Percentiles rank a stretch among this genome's conserved stretches.
Conservation (phyloP, 495 filamentous ascomycete genomes). For the Xanthoparmelia taractica region DNA sequence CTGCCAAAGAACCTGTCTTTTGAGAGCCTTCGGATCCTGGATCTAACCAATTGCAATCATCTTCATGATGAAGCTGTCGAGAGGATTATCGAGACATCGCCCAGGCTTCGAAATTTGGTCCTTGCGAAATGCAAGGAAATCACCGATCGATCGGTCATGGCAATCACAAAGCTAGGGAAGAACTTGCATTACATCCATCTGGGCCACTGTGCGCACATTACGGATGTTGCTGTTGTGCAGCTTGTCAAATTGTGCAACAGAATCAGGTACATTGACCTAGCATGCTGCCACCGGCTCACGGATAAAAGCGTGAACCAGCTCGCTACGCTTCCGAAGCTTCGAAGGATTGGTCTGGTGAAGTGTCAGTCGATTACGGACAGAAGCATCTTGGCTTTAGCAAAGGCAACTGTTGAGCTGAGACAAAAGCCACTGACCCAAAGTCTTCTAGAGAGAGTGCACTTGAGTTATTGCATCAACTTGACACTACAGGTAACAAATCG, state of each 20-base stretch:
- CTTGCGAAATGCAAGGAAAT: slow-evolving; percentile 89
- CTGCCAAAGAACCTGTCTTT: slow-evolving; percentile 62
- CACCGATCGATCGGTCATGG: slow-evolving; percentile 78
- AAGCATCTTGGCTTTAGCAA: slow-evolving; percentile 77
- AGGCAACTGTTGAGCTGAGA: slow-evolving; percentile 37
- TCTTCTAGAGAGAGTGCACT: slow-evolving; percentile 82
- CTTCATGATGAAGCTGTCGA: slow-evolving; percentile 80
- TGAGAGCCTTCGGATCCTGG: slow-evolving; percentile 85
- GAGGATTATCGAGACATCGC: slow-evolving; percentile 76
- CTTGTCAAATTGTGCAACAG: slow-evolving; percentile 82
- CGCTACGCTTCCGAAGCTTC: slow-evolving; percentile 81
- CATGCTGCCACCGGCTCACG: slow-evolving; percentile 86
- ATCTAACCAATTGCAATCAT: slow-evolving; percentile 78
- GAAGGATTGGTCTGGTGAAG: slow-evolving; percentile 92
- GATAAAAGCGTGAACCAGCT: slow-evolving; percentile 79
- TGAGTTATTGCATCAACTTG: slow-evolving; percentile 87
- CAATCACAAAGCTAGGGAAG: slow-evolving; percentile 84
- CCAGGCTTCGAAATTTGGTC: slow-evolving; percentile 83
- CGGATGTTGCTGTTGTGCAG: slow-evolving; percentile 73
- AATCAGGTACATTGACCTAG: slow-evolving; percentile 94
- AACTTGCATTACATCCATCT: slow-evolving; percentile 95
- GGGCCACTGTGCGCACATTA: slow-evolving; percentile 87
- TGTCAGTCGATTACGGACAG: slow-evolving; percentile 80
- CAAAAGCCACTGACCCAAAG: slow-evolving; percentile 46
- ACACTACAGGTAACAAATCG: slow-evolving; percentile 60